phyloP scores from a whole-genome alignment of 345 rosid genomes.

The Eucalyptus polyanthemos region DNA sequence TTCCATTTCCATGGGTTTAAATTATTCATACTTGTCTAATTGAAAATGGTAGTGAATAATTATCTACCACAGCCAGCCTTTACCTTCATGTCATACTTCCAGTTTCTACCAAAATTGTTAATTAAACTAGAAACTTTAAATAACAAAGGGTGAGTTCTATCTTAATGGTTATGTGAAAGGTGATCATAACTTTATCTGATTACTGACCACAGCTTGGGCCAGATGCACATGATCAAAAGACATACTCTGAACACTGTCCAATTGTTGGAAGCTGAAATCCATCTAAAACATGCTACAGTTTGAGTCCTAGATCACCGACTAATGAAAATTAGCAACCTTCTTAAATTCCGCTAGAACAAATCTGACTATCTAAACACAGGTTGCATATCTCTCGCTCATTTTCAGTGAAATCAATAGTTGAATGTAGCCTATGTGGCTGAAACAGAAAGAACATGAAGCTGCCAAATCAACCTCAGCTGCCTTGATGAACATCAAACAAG shows the following conservation, averaged over 20 bases:
- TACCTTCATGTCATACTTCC: background rate
- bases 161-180: background rate
- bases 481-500: background rate
- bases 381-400: background rate
- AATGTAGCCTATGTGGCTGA: background rate
- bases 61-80: background rate
- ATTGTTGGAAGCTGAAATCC: background rate
- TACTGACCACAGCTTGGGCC: background rate
- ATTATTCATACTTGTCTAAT: background rate
- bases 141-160: background rate
- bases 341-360: background rate
- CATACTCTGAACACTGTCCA: background rate
- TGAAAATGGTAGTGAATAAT: background rate
- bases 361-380: background rate
- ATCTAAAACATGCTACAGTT: background rate
- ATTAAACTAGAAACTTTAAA: background rate
- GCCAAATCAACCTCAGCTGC: background rate
- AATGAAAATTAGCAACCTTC: background rate
- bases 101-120: background rate
- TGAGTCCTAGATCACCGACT: background rate
- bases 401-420: background rate
- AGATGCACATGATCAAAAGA: background rate
- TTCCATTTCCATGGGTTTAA: background rate
- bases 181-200: background rate
- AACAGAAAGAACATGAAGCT: background rate